Conservation (phyloP, 352 stramenopile genomes). For the Phytophthora uliginosa region DNA sequence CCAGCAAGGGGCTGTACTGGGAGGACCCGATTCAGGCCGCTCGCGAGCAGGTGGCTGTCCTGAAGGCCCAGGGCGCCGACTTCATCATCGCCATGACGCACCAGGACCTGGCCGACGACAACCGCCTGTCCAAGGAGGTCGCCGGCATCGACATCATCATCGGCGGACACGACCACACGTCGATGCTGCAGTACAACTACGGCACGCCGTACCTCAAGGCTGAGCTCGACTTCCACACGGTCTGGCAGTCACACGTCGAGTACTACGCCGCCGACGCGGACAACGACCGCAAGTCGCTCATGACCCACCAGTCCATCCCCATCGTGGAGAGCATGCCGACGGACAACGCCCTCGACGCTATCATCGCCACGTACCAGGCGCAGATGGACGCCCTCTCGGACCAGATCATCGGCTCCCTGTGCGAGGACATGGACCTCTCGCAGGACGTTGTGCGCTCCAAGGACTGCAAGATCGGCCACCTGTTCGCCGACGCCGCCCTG, state of each 20-base stretch:
- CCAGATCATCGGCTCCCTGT: slow-evolving; percentile 62
- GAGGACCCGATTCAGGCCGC: slow-evolving; percentile 69
- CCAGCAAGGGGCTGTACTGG: slow-evolving; percentile 75
- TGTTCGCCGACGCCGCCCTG: slow-evolving; percentile 62
- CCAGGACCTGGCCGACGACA: slow-evolving; percentile 77
- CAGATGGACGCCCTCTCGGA: slow-evolving; percentile 56
- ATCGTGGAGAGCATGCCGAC: slow-evolving; percentile 71
- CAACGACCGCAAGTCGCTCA: slow-evolving; percentile 47
- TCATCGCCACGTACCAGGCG: slow-evolving; percentile 58
- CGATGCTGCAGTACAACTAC: slow-evolving; percentile 81
- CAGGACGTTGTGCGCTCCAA: slow-evolving; percentile 59
- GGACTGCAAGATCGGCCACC: slow-evolving; percentile 62
- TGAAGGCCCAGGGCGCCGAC: slow-evolving; percentile 60
- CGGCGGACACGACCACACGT: slow-evolving; percentile 78
- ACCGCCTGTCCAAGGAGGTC: slow-evolving; percentile 76
- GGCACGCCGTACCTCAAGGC: slow-evolving; percentile 81
- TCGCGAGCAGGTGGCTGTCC: slow-evolving; percentile 55
- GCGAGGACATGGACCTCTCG: slow-evolving; percentile 60
- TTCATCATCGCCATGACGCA: slow-evolving; percentile 83
- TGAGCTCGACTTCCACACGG: slow-evolving; percentile 77
- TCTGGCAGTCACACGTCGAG: slow-evolving; percentile 72
- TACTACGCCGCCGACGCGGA: slow-evolving; percentile 53
- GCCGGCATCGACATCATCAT: slow-evolving; percentile 73
- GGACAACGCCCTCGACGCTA: slow-evolving; percentile 55
- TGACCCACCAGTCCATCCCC: slow-evolving; percentile 61